Base-by-base conservation (phyloP, 1,284 basidiomycete species). In the Ceratobasidium sp. region DNA sequence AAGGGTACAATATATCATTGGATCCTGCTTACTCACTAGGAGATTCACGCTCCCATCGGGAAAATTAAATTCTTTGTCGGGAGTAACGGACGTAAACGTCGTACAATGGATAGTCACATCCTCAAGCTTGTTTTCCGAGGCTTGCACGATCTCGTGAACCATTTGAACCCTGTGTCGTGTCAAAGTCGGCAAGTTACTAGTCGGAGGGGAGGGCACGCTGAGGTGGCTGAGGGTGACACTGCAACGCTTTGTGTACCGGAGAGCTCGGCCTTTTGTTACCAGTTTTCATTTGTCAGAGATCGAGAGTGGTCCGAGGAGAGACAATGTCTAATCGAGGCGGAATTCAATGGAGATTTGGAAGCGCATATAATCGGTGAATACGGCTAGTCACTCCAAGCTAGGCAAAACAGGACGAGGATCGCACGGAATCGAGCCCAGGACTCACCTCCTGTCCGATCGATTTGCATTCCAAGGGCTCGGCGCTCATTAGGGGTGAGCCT, bases 51-150 rank as follows among this genome's bases (percentile, higher is more conserved):
- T 73, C 1, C 28, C 38, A 46, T 73, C 56, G 40, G 57, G 20
- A 46, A 59, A 73, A 48, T 28, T 23, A 48, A 73, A 62, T 17
- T 62, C 44, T 15, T 42, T 4, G 44, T 73, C 70, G 20, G 23
- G 64, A n/a, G 28, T 48, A n/a, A 66, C 42, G 13, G 12, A 4
- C 17, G 13, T 20, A 15, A 44, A 46, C 10, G 20, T 26, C 12
- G 23, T 13, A 4, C n/a, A 28, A 20, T 12, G 33, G 15, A 17
- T 42, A 20, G 10, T 20, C 7, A 62, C n/a, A 7, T 40, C 4
- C 15, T 62, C 59, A 20, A n/a, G 38, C 33, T 23, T 42, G n/a
- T 62, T n/a, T 26, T 66, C 64, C 5, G 44, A 48, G 44, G 9
- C 33, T 33, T 33, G 33, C 33, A 33, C 33, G 4, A 33, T 26